A percentile compares a stretch with the other conserved stretches of the same genome.
Evolutionary conservation across 768 basidiomycete genomes (phyloP).

Genomic region (Agaricus blazei): DNA sequence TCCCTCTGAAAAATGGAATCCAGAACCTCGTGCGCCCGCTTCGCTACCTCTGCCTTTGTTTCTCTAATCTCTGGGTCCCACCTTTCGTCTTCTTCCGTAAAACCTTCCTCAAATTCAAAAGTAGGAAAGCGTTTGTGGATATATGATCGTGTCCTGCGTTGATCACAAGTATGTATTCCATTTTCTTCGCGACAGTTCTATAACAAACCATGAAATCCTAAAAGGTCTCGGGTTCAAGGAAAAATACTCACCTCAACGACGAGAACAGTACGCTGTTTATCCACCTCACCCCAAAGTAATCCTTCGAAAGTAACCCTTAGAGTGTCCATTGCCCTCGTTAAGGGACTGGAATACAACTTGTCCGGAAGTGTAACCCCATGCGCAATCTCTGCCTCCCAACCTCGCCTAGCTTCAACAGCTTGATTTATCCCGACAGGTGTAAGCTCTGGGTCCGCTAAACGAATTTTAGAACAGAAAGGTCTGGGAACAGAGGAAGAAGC

Average conservation of each 20-base stretch:
- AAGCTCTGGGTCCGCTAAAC: conserved; percentile 59
- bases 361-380: conserved; percentile 47
- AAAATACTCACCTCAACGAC: conserved; percentile 50
- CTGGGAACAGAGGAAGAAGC: neutral
- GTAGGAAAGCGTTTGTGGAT: conserved; percentile 46
- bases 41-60: conserved; percentile 36
- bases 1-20: conserved; percentile 51
- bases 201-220: neutral
- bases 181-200: conserved; percentile 67
- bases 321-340: conserved; percentile 58
- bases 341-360: conserved; percentile 56
- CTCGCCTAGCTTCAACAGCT: conserved; percentile 37
- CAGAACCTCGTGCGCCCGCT: conserved; percentile 45
- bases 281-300: conserved; percentile 14
- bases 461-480: neutral
- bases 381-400: conserved; percentile 45
- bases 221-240: neutral
- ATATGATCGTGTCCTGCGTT: conserved; percentile 33
- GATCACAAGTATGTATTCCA: conserved; percentile 70
- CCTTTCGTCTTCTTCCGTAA: conserved; percentile 58
- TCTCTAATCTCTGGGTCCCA: conserved; percentile 59
- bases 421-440: conserved; percentile 55
- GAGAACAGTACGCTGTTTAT: conserved; percentile 24
- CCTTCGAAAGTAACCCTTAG: conserved; percentile 46
- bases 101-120: conserved; percentile 50